Evolutionary conservation across 495 filamentous ascomycete genomes (phyloP), one percentile per base, ranked within the genome.

Genomic region (Filosporella fistucella): DNA sequence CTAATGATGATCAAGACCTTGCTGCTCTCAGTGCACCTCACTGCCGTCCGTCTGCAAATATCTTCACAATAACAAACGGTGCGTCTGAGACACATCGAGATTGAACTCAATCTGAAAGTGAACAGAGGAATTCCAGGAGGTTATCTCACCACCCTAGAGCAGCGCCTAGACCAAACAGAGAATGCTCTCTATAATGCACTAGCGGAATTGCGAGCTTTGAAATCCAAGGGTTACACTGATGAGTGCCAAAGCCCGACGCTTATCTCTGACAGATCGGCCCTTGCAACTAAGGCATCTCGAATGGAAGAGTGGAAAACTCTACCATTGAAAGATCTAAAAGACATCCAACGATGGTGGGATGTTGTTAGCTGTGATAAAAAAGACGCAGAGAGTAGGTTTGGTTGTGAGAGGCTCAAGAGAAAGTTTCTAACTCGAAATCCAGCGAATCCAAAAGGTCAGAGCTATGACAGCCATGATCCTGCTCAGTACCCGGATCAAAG

Each of bases 61-160:
- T 18, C 20, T 14, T 23, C 10, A 48, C 12, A 40, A 29, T 18
- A 40, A 40, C 18, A 48, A 48, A 14, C 26, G 45, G 45, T 32
- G 12, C n/a, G 16, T n/a, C 2, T 37, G 20, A 40, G 4, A 17
- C 9, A 29, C 24, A 12, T 38, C 11, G 10, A 5, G 16, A 20
- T 7, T 21, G 4, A 20, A 21, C 23, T 21, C 3, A 22, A 21
- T 5, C 35, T 38, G 17, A 38, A 3, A 4, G 18, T 38, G 17
- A 4, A 3, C 28, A 48, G 45, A 48, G 45, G 45, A 14, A 48
- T 48, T 12, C 45, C 45, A 29, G 33, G 33, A 32, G 45, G 45
- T 7, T 49, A 49, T 40, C 34, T 40, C 21, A 29, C 29, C 17
- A 17, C 24, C 2, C 35, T 49, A 1, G 45, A 49, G 22, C 36